phyloP scores from a whole-genome alignment of 768 basidiomycete species.

The Russula emetica region DNA sequence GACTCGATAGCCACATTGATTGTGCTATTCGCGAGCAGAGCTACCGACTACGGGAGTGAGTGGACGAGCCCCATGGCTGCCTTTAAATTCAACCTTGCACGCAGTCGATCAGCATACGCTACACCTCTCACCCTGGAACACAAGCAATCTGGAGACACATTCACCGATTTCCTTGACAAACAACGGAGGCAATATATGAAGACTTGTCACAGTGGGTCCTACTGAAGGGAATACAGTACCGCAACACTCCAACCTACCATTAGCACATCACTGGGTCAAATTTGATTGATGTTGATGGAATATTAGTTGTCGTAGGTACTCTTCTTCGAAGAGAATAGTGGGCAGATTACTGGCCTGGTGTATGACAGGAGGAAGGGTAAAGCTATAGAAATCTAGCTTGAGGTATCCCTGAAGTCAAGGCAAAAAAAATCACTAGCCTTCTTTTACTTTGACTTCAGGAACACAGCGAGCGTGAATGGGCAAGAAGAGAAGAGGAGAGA shows the following conservation, averaged over 20 bases:
- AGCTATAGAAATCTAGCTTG: neutral
- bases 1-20: neutral
- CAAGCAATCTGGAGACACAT: too few species aligned
- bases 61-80: neutral
- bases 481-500: neutral
- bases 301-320: too few species aligned
- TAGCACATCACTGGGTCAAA: too few species aligned
- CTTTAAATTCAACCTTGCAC: neutral
- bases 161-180: neutral
- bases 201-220: too few species aligned
- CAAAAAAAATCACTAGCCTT: neutral
- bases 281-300: too few species aligned
- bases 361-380: neutral
- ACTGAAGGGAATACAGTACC: too few species aligned
- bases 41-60: neutral
- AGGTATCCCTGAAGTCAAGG: neutral
- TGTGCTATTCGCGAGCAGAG: neutral
- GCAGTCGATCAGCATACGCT: too few species aligned
- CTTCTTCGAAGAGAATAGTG: neutral
- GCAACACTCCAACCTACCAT: too few species aligned
- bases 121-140: too few species aligned
- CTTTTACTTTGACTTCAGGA: constrained; percentile 5
- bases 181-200: neutral
- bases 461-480: neutral
- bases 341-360: neutral